phyloP scores from a whole-genome alignment of 1,284 basidiomycete species.

The Termitomyces sp. region DNA sequence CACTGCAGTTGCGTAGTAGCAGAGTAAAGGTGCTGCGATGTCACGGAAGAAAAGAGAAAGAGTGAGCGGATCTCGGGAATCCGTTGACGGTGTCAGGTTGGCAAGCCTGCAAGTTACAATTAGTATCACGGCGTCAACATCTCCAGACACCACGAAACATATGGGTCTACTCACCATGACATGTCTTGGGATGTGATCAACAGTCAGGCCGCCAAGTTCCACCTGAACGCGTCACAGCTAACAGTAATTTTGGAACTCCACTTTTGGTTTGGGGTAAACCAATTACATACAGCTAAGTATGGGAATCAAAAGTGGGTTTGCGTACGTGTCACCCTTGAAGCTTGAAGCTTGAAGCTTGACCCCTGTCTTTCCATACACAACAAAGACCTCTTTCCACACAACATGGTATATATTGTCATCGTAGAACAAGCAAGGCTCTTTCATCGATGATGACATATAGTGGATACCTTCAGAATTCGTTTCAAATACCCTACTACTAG shows the following conservation, averaged over 20 bases:
- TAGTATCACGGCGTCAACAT: not conserved
- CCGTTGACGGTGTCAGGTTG: conserved; percentile 25
- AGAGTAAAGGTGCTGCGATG: conserved; percentile 36
- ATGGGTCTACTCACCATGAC: conserved; percentile 16
- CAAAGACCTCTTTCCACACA: no score
- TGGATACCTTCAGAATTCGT: no score
- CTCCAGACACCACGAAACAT: not conserved
- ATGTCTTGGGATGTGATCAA: conserved; percentile 10
- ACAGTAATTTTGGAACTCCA: not conserved
- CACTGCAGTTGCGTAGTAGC: conserved; percentile 42
- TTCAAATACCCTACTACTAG: no score
- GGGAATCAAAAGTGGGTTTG: not conserved
- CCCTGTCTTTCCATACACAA: no score
- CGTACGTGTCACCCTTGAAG: no score
- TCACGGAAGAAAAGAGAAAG: conserved; percentile 26
- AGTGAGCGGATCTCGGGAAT: conserved; percentile 29
- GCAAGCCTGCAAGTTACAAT: conserved; percentile 24
- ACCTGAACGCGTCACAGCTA: conserved; percentile 1
- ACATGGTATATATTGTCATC: no score
- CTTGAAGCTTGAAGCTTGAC: no score
- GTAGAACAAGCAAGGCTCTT: no score
- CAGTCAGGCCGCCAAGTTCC: conserved; percentile 2
- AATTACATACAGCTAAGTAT: no score
- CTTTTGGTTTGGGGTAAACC: not conserved
- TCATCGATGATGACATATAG: no score